phyloP scores from a whole-genome alignment of 768 basidiomycete species.

The Punctularia strigosozonata region DNA sequence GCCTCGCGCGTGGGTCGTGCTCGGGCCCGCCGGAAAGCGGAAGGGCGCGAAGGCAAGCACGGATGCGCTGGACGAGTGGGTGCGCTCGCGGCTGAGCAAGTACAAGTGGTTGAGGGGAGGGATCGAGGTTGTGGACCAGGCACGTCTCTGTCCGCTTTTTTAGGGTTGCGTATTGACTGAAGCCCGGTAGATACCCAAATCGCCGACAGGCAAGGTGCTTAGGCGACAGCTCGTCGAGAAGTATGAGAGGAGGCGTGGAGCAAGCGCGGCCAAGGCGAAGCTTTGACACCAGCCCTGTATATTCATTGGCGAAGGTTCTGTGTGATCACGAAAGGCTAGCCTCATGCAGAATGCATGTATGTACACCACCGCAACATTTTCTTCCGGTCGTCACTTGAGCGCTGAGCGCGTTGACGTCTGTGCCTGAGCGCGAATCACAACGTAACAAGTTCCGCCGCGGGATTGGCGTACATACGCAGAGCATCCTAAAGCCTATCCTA shows the following conservation, averaged over 20 bases:
- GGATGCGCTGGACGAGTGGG: conserved; percentile 46
- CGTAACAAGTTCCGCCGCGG: no score
- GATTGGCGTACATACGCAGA: no score
- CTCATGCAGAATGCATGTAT: no score
- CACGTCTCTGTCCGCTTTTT: conserved; percentile 17
- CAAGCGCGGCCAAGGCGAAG: no score
- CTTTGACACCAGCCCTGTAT: no score
- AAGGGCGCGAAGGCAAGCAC: conserved; percentile 30
- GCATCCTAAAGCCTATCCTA: no score
- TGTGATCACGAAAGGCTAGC: no score
- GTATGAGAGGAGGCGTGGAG: conserved; percentile 34
- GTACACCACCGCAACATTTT: no score
- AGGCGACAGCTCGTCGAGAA: conserved; percentile 48
- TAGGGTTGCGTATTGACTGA: conserved; percentile 1
- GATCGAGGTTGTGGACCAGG: conserved; percentile 51
- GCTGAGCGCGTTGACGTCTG: no score
- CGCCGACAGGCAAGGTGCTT: conserved; percentile 61
- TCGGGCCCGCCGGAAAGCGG: conserved; percentile 42
- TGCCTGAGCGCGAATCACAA: no score
- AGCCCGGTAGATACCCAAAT: conserved; percentile 51
- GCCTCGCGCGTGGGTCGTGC: conserved; percentile 70
- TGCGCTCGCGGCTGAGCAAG: conserved; percentile 49
- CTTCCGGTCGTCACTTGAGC: no score
- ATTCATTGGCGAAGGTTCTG: no score
- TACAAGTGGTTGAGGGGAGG: conserved; percentile 75